Base-by-base conservation (phyloP, 2,329 filamentous ascomycete species). In the Stemphylium beticola region DNA sequence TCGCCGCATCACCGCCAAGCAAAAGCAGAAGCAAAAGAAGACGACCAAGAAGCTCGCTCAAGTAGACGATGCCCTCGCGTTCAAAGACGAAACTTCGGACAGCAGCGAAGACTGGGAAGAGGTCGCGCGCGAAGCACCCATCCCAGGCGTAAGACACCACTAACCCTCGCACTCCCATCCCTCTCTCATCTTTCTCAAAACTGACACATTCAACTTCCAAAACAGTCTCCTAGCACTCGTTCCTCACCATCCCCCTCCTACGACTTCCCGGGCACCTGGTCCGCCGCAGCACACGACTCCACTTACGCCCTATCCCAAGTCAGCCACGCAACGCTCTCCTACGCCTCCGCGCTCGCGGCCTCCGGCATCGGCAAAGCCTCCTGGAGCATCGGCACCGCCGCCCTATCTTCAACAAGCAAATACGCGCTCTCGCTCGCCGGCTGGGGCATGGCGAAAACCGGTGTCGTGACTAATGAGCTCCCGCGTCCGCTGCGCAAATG, bases 241-340 rank as follows among this genome's bases (percentile, higher is more conserved):
- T 29, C 17, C 10, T 14, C 34, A 15, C 5, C 18, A 18, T 14
- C 34, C 2, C 11, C 44, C 11, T 55, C 53, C 3, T 49, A 52
- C 32, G 24, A 37, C 37, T 60, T 60, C 49, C 64, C 64, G 1
- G 53, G 53, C 20, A 68, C 64, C 8, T 68, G 62, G 59, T 41
- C 57, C 0, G 46, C 46, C n/a, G 64, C 64, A 0, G 17, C 50
- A 0, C 17, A 57, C 20, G 54, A 62, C 20, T 55, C 64, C 4
- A 33, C 31, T 8, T 24, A 44, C 3, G 64, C 65, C 2, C n/a
- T 58, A 3, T 33, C 24, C 0, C 32, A 61, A 24, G 47, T 67
- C 18, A 38, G 29, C 12, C 10, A 38, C 4, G 64, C 64, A 10
- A 55, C 64, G 2, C 17, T 15, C 1, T 44, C 54, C 1, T 68